Percentiles rank a stretch among this genome's conserved stretches.
Conservation (phyloP, 176 grass and related monocot species). For the Raddia guianensis region DNA sequence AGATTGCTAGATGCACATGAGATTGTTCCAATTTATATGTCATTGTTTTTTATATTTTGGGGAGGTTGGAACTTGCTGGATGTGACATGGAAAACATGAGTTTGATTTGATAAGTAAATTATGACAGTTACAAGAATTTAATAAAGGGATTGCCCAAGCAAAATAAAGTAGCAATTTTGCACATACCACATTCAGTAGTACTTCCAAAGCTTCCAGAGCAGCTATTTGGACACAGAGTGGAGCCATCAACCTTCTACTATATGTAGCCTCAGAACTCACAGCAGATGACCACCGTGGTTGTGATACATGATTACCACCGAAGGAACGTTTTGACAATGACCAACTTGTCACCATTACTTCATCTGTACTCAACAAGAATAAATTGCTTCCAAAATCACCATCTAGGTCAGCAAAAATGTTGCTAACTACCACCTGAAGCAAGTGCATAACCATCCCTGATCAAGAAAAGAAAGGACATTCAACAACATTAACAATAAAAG, state of each 20-base stretch:
- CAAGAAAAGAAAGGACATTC: constrained; percentile 35
- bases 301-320: constrained; percentile 29
- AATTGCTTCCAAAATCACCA: constrained; percentile 37
- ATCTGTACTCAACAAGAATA: background rate
- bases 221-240: constrained; percentile 59
- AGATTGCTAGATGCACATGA: background rate
- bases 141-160: background rate
- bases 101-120: too few relatives aligned
- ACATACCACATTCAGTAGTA: constrained; percentile 62
- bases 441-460: constrained; percentile 59
- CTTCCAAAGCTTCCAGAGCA: constrained; percentile 55
- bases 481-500: constrained; percentile 31
- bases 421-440: constrained; percentile 54
- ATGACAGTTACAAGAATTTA: background rate
- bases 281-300: constrained; percentile 9
- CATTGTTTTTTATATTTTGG: too few relatives aligned
- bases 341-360: constrained; percentile 10
- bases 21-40: background rate
- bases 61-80: too few relatives aligned
- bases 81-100: too few relatives aligned
- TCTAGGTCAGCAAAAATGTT: constrained; percentile 64
- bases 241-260: constrained; percentile 25
- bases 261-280: background rate
- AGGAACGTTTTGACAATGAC: constrained; percentile 29
- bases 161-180: constrained; percentile 6